Conservation (phyloP, 1,284 basidiomycete species). For the Taiwanofungus camphoratus region DNA sequence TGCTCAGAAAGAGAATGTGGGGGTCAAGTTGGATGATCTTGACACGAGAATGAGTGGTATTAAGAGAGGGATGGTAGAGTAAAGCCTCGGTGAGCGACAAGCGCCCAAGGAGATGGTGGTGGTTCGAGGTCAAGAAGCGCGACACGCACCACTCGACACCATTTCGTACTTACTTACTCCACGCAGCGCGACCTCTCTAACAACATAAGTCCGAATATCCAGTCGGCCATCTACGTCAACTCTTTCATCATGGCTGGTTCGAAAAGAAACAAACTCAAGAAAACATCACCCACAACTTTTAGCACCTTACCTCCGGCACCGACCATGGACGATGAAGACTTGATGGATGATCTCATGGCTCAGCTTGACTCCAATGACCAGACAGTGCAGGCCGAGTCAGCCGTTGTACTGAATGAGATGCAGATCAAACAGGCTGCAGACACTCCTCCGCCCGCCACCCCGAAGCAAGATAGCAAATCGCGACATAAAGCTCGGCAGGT, state of each 20-base stretch:
- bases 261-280: constrained; percentile 52
- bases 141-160: no score
- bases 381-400: constrained; percentile 44
- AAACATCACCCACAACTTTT: constrained; percentile 23
- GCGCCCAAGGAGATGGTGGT: no score
- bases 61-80: no score
- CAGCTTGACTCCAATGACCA: constrained; percentile 63
- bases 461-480: constrained; percentile 64
- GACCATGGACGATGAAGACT: constrained; percentile 37
- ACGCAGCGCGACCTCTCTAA: no score
- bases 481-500: constrained; percentile 81
- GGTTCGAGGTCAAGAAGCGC: no score
- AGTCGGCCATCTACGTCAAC: no score
- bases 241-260: constrained; percentile 31
- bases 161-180: no score
- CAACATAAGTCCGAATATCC: no score
- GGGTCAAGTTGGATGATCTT: no score
- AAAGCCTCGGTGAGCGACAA: no score
- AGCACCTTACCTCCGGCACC: constrained; percentile 14
- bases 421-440: constrained; percentile 37
- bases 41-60: no score
- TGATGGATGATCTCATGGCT: constrained; percentile 68
- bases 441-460: constrained; percentile 23
- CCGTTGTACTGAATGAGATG: constrained; percentile 43
- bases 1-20: no score